These are phyloP conservation scores for Tulasnella sp. DNA, from an alignment of 768 basidiomycete species.

Conservation along the genomic window DNA sequence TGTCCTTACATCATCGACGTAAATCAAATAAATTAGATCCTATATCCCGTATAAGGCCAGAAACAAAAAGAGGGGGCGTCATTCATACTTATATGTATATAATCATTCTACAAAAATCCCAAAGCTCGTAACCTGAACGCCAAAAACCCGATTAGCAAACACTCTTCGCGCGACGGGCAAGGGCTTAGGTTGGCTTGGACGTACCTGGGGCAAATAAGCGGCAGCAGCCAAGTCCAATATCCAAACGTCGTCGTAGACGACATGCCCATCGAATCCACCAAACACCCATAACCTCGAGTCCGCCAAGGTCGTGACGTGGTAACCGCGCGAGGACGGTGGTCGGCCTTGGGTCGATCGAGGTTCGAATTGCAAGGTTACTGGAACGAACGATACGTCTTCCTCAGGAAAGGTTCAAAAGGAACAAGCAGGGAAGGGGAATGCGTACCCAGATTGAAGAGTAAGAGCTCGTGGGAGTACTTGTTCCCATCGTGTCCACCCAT, in stretches of 20 bases:
- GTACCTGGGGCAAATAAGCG: constrained; percentile 86
- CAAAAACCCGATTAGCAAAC: no score
- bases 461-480: constrained; percentile 68
- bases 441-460: constrained; percentile 85
- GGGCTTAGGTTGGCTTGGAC: no score
- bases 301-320: constrained; percentile 79
- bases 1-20: no score
- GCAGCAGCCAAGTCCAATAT: constrained; percentile 83
- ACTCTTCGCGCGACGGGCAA: no score
- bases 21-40: no score
- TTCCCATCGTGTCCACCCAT: constrained; percentile 85
- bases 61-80: no score
- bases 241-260: constrained; percentile 81
- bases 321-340: constrained; percentile 74
- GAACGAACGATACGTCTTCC: background rate
- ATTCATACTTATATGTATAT: no score
- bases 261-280: constrained; percentile 65
- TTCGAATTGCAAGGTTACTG: constrained; percentile 87
- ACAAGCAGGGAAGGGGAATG: constrained; percentile 13
- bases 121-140: no score
- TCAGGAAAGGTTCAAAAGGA: background rate
- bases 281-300: no score
- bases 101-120: no score
- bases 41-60: no score
- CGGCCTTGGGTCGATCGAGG: constrained; percentile 65